Evolutionary conservation across 345 rosid genomes (phyloP).

Genomic region (Populus simonii): DNA sequence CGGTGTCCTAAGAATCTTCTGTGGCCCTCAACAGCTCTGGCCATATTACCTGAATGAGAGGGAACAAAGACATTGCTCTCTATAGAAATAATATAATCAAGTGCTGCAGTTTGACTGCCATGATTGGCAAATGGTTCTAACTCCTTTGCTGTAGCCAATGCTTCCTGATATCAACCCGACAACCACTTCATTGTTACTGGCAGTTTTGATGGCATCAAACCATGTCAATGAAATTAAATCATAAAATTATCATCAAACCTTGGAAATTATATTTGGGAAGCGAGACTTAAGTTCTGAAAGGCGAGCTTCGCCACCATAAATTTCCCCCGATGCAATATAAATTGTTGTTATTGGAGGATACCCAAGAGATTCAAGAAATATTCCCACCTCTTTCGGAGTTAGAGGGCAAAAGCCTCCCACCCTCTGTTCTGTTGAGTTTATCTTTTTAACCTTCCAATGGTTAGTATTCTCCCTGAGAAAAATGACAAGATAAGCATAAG

Average conservation of each 20-base stretch:
- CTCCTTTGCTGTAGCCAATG: constrained; percentile 57
- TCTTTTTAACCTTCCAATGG: constrained; percentile 91
- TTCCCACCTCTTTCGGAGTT: constrained; percentile 89
- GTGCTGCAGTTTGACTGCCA: constrained; percentile 83
- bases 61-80: constrained; percentile 89
- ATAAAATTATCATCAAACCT: constrained; percentile 48
- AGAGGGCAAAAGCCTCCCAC: constrained; percentile 77
- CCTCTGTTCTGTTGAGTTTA: constrained; percentile 87
- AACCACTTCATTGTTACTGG: constrained; percentile 3
- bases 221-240: neutral
- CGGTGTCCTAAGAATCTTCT: constrained; percentile 91
- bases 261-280: constrained; percentile 77
- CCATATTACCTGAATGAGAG: constrained; percentile 94
- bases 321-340: constrained; percentile 88
- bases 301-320: constrained; percentile 75
- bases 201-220: constrained; percentile 1
- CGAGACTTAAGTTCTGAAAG: constrained; percentile 57
- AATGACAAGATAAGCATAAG: neutral
- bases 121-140: constrained; percentile 56
- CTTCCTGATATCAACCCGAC: constrained; percentile 51
- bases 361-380: constrained; percentile 80
- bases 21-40: constrained; percentile 95
- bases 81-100: constrained; percentile 84
- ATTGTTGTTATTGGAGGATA: constrained; percentile 66
- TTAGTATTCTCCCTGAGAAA: constrained; percentile 65